Evolutionary conservation across 192 early-diverging fungal genomes (phyloP).

Genomic region (Chytriomyces sp.): DNA sequence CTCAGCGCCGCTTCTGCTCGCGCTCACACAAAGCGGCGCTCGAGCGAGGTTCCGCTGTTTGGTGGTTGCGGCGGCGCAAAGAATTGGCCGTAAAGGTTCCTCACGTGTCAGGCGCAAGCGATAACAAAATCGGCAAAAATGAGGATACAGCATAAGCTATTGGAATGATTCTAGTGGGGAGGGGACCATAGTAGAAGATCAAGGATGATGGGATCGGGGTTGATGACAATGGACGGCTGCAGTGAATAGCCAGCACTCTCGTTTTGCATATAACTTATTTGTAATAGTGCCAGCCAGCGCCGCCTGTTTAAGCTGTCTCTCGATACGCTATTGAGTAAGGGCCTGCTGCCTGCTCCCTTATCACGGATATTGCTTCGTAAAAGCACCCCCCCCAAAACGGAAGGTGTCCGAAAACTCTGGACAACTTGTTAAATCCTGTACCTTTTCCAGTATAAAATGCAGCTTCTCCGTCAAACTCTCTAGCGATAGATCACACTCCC

Average conservation of each 20-base stretch:
- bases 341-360: slow-evolving; percentile 48
- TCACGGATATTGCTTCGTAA: slow-evolving; percentile 43
- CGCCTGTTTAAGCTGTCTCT: slow-evolving; percentile 34
- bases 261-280: background rate
- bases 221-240: no score
- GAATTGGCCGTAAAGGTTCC: background rate
- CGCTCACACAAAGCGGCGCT: background rate
- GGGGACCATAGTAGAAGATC: no score
- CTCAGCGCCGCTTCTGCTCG: background rate
- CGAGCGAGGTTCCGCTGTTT: background rate
- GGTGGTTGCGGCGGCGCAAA: background rate
- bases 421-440: slow-evolving; percentile 55
- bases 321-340: slow-evolving; percentile 36
- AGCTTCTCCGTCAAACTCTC: slow-evolving; percentile 52
- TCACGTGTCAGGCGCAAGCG: no score
- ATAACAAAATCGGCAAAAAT: no score
- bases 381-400: background rate
- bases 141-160: no score
- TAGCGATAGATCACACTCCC: slow-evolving; percentile 35
- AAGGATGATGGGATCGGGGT: no score
- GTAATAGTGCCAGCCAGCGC: slow-evolving; percentile 11
- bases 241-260: no score
- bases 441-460: slow-evolving; percentile 54
- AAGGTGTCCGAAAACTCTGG: background rate
- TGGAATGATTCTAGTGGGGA: no score